phyloP scores from a whole-genome alignment of 768 basidiomycete species.

The Russula foetens region DNA sequence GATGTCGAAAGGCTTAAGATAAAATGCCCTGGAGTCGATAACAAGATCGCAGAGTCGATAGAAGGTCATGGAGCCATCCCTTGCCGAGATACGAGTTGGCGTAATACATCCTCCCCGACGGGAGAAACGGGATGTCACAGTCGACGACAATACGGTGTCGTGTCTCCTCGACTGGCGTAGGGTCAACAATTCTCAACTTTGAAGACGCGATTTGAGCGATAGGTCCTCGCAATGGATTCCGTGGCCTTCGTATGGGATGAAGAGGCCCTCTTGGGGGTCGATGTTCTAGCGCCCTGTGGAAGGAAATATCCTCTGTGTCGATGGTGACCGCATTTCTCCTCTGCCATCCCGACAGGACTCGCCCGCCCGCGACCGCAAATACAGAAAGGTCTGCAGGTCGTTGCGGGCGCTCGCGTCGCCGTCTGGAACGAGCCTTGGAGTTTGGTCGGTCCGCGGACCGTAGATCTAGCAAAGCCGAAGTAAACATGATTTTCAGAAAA shows the following conservation, averaged over 20 bases:
- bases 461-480: neutral
- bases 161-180: slow-evolving; percentile 6
- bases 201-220: neutral
- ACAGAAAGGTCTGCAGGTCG: slow-evolving; percentile 30
- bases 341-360: slow-evolving; percentile 33
- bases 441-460: neutral
- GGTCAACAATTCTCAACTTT: neutral
- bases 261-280: neutral
- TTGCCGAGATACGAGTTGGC: slow-evolving; percentile 47
- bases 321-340: slow-evolving; percentile 31
- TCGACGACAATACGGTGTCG: slow-evolving; percentile 34
- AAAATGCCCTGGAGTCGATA: too few species aligned
- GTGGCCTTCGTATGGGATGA: neutral
- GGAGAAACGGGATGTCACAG: slow-evolving; percentile 42
- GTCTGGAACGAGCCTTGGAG: neutral
- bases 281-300: slow-evolving; percentile 18
- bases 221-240: neutral
- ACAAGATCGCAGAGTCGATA: too few species aligned
- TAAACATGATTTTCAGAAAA: neutral
- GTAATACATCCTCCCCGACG: slow-evolving; percentile 44
- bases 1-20: too few species aligned
- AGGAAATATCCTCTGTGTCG: slow-evolving; percentile 35
- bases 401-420: slow-evolving; percentile 18
- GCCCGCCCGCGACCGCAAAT: slow-evolving; percentile 32
- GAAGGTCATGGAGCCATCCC: slow-evolving; percentile 52